Evolutionary conservation across 1,284 basidiomycete genomes (phyloP), one percentile per base, ranked within the genome.

Genomic region (Malassezia yamatoensis): DNA sequence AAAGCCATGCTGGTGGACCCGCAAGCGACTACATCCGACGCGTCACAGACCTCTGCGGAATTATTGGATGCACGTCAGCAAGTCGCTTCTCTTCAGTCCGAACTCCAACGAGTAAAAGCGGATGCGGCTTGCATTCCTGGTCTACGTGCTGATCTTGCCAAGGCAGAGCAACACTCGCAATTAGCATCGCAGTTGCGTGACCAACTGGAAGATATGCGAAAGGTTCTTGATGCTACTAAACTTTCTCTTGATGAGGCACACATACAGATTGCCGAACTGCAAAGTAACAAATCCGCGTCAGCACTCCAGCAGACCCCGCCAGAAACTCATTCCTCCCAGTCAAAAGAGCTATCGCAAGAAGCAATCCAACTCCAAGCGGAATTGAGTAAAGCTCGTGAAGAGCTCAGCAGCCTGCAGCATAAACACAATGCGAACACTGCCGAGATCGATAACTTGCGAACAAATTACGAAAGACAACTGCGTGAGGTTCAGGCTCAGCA

Each of bases 21-120:
- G 1, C 44, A 45, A 2, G 60, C 63, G 13, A 53, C 63, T 13
- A 64, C 67, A 2, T 53, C 63, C 0, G 37, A 33, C 0, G 57
- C 59, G 18, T 53, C 63, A 10, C 59, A 66, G 3, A 43, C 54
- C 9, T 60, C 60, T n/a, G 57, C 68, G 0, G 71, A 74, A 46
- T 53, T 71, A 15, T 60, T 68, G 5, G 71, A 74, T 49, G 71
- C 71, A 0, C 65, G 66, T 32, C 61, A 69, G 5, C 68, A 71
- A 29, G 51, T 62, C 5, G 63, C 66, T 37, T 54, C 63, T 16
- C 46, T 72, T 45, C 44, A 59, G 7, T 55, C 59, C n/a, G 53
- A 59, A 35, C 38, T 64, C 11, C 55, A 58, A 36, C 41, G 51
- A 3, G 33, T 43, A 0, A 61, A 62, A 32, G 44, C 58, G 0